A percentile compares a stretch with the other conserved stretches of the same genome.
Conservation (phyloP, 78 protist genomes). For the Chrysochromulina parva region DNA sequence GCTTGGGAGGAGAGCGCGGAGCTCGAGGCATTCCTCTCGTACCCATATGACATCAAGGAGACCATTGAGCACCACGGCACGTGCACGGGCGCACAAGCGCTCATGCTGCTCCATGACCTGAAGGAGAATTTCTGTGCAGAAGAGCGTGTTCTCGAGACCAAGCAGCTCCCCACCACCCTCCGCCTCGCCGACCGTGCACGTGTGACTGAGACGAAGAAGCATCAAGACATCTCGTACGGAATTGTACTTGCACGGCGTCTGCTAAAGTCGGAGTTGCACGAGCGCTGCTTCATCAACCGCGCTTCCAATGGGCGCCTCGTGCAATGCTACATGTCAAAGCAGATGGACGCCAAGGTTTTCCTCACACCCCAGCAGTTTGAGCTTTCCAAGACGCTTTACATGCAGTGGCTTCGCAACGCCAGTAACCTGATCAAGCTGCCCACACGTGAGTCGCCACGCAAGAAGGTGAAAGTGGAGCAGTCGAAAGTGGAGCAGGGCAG, state of each 20-base stretch:
- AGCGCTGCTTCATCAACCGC: background rate
- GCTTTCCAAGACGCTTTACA: background rate
- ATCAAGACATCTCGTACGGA: background rate
- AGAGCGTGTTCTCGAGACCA: background rate
- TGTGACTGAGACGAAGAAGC: background rate
- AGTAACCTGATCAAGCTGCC: background rate
- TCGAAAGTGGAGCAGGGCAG: too few species aligned
- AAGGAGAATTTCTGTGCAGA: too few species aligned
- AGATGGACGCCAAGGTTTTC: background rate
- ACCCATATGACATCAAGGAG: background rate
- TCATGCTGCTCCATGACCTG: background rate
- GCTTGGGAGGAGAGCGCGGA: background rate
- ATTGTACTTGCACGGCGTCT: background rate
- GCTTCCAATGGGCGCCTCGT: background rate
- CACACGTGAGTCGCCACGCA: background rate
- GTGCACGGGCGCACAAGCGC: background rate
- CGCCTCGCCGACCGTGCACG: background rate
- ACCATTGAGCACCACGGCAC: background rate
- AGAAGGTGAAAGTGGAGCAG: too few species aligned
- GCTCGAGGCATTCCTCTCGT: background rate
- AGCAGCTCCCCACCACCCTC: background rate
- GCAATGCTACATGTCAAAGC: background rate
- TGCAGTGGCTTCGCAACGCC: background rate
- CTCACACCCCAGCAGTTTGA: background rate
- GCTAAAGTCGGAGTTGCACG: background rate